Evolutionary conservation across 768 basidiomycete genomes (phyloP), one percentile per base, ranked within the genome.

Genomic region (Leucosporidium yakuticum): DNA sequence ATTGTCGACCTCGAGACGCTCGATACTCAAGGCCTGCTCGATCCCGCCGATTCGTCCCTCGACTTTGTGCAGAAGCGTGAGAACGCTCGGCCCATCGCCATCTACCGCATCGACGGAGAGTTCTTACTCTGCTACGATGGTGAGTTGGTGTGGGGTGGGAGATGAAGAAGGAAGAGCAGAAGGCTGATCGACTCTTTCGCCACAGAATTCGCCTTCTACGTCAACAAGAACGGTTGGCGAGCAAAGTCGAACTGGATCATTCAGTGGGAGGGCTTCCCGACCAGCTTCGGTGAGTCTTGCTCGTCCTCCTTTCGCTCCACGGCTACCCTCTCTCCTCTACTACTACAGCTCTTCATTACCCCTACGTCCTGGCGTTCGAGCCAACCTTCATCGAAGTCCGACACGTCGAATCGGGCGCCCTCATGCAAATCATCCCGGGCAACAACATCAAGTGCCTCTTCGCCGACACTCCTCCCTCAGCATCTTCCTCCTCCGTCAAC

Each of bases 61-160:
- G 94, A 98, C 70, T 97, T 99, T 80, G 91, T 97, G 39, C 83
- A 91, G 72, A 91, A 88, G 79, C 81, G 87, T 67, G 92, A 95
- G 77, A 90, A 87, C 76, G 82, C 95, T 54, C 83, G 88, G 56
- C 96, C 96, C 7, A 90, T 98, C 83, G 91, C 96, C 8, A 96
- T 99, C 68, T 99, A 94, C 78, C 85, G 96, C 62, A 90, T 98
- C 63, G 91, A 92, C 73, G 94, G 91, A 74, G 95, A 98, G 77
- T 98, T 99, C 80, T 80, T 99, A 60, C 81, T 99, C 47, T 99
- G 96, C 77, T 99, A 98, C 79, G 96, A 98, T 78, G 93, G 95
- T 94, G 69, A 76, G 85, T 81, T 20, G 3, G 3, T 19, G 53
- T 15, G 2, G 6, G 14, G 27, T 7, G n/a, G n/a, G n/a, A n/a